Base-by-base conservation (phyloP, 202 grass and related monocot species). In the Zoysia matrella region DNA sequence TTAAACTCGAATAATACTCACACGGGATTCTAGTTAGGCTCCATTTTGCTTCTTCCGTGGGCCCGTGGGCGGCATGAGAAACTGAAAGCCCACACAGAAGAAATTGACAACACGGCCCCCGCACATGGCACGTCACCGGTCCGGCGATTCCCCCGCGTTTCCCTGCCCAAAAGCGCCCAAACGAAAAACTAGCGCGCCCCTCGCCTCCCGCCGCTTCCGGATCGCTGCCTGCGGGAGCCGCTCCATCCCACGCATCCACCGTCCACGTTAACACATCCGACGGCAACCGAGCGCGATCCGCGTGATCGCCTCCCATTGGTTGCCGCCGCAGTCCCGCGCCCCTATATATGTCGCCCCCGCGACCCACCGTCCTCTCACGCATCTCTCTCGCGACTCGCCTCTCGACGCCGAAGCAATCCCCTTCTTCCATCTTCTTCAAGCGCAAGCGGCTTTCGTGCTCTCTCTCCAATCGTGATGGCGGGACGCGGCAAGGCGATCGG, bases 401-500 rank as follows among this genome's bases (percentile, higher is more conserved):
- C 56, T 6, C 15, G 2, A 60, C 56, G 18, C 58, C 22, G 58
- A 16, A 61, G 22, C 56, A 11, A 3, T 65, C 76, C 16, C 1
- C n/a, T n/a, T 2, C 12, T 0, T 6, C 58, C 1, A n/a, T 1
- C n/a, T n/a, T 2, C 12, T 0, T 6, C 58, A 1, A n/a, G 4
- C 67, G 42, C 67, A 8, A 7, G 22, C 36, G 4, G 2, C 7
- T 13, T 73, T 7, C 55, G 55, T 3, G 1, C 15, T 15, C 55
- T 7, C 15, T 30, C 22, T 30, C 22, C 0, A 0, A 30, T 10
- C 49, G 8, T 11, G 65, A 92, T 90, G 93, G 90, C 93, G 7
- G 93, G 93, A 0, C 88, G 90, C 22, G 90, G 92, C 40, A 95
- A 95, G 93, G 84, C 90, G 47, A 86, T 90, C 15, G 88, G 88